Percentiles rank a stretch among this genome's conserved stretches.
Conservation (phyloP, 768 basidiomycete genomes). For the Podaxis carcinomalis region DNA sequence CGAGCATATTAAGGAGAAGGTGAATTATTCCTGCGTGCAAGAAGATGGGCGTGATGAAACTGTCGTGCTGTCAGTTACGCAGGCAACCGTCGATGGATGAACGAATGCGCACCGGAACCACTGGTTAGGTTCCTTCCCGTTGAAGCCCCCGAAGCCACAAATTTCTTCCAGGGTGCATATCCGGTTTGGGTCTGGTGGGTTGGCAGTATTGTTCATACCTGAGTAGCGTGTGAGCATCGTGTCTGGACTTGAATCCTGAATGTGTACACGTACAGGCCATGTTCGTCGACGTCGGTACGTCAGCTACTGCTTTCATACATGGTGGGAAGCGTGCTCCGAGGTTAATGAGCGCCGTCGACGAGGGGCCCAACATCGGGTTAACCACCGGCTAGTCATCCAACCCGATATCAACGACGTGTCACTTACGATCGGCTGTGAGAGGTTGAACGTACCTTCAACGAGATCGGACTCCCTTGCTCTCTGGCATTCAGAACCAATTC, state of each 20-base stretch:
- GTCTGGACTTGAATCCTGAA: background rate
- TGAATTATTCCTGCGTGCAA: slow-evolving; percentile 97
- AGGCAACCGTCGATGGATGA: background rate
- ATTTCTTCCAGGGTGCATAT: slow-evolving; percentile 76
- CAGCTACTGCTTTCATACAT: slow-evolving; percentile 76
- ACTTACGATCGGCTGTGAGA: background rate
- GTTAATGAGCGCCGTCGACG: slow-evolving; percentile 76
- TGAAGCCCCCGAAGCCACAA: slow-evolving; percentile 82
- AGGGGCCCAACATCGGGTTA: slow-evolving; percentile 91
- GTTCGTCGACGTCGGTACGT: slow-evolving; percentile 46
- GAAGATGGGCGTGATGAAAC: slow-evolving; percentile 87
- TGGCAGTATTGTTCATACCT: slow-evolving; percentile 84
- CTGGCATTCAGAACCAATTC: slow-evolving; percentile 75
- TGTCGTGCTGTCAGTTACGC: slow-evolving; percentile 21
- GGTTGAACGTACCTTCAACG: slow-evolving; percentile 59
- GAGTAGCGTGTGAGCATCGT: background rate
- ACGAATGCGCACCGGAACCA: slow-evolving; percentile 37
- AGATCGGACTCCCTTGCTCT: slow-evolving; percentile 79
- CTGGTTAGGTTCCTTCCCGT: slow-evolving; percentile 36
- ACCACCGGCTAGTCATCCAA: slow-evolving; percentile 56
- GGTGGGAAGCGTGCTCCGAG: slow-evolving; percentile 91
- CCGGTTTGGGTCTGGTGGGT: slow-evolving; percentile 58
- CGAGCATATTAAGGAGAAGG: slow-evolving; percentile 84
- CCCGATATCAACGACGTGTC: background rate
- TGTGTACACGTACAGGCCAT: slow-evolving; percentile 50